phyloP scores from a whole-genome alignment of 2,329 filamentous ascomycete genomes.

The Phialemoniopsis sp. region DNA sequence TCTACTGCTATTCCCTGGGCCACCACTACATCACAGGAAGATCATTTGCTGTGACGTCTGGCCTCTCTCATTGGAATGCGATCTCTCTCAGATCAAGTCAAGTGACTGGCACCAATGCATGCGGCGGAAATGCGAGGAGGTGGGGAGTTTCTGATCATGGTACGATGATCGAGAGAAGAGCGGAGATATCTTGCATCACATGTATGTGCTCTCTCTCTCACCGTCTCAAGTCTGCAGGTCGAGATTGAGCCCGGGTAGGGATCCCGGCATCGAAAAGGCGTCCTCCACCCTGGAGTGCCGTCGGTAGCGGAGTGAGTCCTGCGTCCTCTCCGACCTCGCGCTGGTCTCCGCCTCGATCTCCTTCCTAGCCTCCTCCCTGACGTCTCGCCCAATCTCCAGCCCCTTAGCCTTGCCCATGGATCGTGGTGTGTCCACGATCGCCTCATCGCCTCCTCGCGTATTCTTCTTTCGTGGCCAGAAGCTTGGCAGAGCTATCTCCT shows the following conservation, averaged over 20 bases:
- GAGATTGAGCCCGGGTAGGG: conserved; percentile 33
- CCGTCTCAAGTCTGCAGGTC: conserved; percentile 15
- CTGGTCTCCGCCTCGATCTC: conserved; percentile 41
- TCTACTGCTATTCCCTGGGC: no score
- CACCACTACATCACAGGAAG: not conserved
- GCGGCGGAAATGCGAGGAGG: no score
- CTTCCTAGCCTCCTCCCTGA: conserved; percentile 45
- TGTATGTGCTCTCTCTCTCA: not conserved
- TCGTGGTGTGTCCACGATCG: conserved; percentile 34
- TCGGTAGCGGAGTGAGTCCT: conserved; percentile 23
- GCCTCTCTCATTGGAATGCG: not conserved
- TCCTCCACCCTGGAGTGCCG: conserved; percentile 16
- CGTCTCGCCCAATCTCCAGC: conserved; percentile 45
- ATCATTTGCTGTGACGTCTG: not conserved
- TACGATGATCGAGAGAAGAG: not conserved
- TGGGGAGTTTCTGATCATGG: no score
- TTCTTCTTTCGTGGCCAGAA: conserved; percentile 84
- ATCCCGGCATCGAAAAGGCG: conserved; percentile 41
- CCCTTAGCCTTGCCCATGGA: conserved; percentile 51
- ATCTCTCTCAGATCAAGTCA: no score
- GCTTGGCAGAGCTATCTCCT: conserved; percentile 79
- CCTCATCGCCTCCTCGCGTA: conserved; percentile 67
- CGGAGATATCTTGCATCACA: not conserved
- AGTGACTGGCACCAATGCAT: no score
- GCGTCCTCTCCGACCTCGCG: conserved; percentile 22